phyloP scores from a whole-genome alignment of 2,329 filamentous ascomycete genomes.

The Cercospora janseana region DNA sequence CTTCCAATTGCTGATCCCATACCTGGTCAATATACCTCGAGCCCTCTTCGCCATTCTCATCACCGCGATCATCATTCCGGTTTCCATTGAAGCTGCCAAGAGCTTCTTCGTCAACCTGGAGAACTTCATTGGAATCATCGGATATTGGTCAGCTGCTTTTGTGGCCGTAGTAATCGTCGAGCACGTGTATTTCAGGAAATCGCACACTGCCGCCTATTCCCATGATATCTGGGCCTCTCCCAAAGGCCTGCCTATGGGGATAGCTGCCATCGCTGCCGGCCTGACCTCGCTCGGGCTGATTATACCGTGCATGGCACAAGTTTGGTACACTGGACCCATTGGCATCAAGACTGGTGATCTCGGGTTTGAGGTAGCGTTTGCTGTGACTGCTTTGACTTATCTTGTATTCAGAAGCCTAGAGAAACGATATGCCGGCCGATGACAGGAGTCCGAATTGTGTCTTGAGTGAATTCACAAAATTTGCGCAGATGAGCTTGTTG shows the following conservation, averaged over 20 bases:
- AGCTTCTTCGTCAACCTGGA: constrained; percentile 46
- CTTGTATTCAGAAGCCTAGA: constrained; percentile 23
- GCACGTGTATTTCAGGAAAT: constrained; percentile 43
- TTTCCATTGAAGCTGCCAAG: constrained; percentile 46
- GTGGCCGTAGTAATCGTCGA: constrained; percentile 44
- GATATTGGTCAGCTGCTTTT: constrained; percentile 49
- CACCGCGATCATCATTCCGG: constrained; percentile 44
- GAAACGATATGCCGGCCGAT: neutral
- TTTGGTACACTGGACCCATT: constrained; percentile 34
- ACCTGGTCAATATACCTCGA: constrained; percentile 38
- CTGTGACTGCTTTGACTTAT: constrained; percentile 47
- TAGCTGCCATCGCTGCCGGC: constrained; percentile 38
- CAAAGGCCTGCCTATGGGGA: constrained; percentile 41
- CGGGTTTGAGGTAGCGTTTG: constrained; percentile 64
- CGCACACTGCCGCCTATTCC: constrained; percentile 40
- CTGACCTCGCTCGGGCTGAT: constrained; percentile 28
- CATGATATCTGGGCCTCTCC: constrained; percentile 44
- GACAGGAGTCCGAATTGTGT: too few species aligned
- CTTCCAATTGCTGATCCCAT: constrained; percentile 41
- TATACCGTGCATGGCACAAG: constrained; percentile 32
- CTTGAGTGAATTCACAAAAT: too few species aligned
- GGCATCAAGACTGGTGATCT: constrained; percentile 58
- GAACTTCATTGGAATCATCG: constrained; percentile 49
- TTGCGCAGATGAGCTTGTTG: too few species aligned
- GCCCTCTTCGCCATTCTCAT: constrained; percentile 45